phyloP scores from a whole-genome alignment of 2,329 filamentous ascomycete genomes.

The Beauveria rudraprayagi region DNA sequence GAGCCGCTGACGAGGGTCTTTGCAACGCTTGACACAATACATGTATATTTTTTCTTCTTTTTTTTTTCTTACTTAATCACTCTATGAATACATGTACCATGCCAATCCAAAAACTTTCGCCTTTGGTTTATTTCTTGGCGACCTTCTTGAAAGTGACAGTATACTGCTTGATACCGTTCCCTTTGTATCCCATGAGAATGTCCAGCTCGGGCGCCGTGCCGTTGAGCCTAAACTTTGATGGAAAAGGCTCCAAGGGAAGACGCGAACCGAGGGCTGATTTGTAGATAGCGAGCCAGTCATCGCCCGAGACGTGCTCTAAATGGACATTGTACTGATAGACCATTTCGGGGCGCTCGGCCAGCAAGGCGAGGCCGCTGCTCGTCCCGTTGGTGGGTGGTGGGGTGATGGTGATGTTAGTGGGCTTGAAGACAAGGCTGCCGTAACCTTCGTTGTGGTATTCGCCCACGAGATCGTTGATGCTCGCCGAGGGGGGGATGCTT shows the following conservation, averaged over 20 bases:
- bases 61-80: background rate
- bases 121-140: background rate
- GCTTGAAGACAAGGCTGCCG: background rate
- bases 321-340: background rate
- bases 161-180: background rate
- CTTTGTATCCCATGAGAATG: background rate
- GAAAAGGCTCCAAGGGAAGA: background rate
- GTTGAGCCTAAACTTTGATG: background rate
- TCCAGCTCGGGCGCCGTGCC: background rate
- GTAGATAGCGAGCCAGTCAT: background rate
- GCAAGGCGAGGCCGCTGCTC: background rate
- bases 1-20: background rate
- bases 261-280: background rate
- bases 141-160: background rate
- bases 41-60: background rate
- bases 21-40: background rate
- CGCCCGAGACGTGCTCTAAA: background rate
- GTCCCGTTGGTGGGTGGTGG: too few species aligned
- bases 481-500: background rate
- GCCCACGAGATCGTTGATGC: background rate
- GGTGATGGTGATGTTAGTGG: too few species aligned
- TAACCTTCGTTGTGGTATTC: background rate
- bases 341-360: background rate
- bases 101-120: background rate
- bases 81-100: background rate